These are phyloP conservation scores for Penicillium canescens DNA, from an alignment of 495 filamentous ascomycete species.

Conservation along the genomic window DNA sequence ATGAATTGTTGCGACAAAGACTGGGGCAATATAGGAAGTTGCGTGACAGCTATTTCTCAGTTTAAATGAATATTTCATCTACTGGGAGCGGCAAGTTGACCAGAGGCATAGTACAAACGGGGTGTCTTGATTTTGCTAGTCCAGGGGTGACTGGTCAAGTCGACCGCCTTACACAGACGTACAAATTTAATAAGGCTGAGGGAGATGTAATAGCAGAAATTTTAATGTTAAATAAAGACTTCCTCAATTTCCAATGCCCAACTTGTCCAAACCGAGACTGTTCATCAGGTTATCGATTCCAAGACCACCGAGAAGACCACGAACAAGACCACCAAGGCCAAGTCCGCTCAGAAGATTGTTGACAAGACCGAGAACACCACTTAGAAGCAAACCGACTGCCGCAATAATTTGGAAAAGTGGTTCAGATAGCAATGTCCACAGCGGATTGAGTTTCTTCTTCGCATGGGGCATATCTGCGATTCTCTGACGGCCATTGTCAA, in stretches of 20 bases:
- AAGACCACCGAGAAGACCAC: slow-evolving; percentile 75
- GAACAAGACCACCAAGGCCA: slow-evolving; percentile 79
- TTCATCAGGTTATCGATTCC: slow-evolving; percentile 77
- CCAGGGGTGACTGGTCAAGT: no score
- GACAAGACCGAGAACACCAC: slow-evolving; percentile 79
- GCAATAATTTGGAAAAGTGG: slow-evolving; percentile 92
- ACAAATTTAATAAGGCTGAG: no score
- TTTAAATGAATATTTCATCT: no score
- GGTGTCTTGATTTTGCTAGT: no score
- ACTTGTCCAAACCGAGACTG: slow-evolving; percentile 66
- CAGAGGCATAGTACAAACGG: no score
- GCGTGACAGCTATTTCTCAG: no score
- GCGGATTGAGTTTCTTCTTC: slow-evolving; percentile 89
- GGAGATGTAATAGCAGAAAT: no score
- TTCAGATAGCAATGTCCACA: slow-evolving; percentile 79
- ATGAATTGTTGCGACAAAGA: no score
- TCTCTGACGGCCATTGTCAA: slow-evolving; percentile 82
- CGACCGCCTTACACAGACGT: no score
- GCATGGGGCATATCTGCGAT: slow-evolving; percentile 90
- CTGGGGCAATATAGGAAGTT: no score
- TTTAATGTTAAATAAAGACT: no score
- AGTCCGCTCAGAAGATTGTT: slow-evolving; percentile 78
- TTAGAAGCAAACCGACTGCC: slow-evolving; percentile 81
- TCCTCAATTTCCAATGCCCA: slow-evolving; percentile 19
- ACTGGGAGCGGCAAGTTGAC: no score